A percentile compares a stretch with the other conserved stretches of the same genome.
Evolutionary conservation across 2,329 filamentous ascomycete genomes (phyloP).

Genomic region (Zarea fungicola): DNA sequence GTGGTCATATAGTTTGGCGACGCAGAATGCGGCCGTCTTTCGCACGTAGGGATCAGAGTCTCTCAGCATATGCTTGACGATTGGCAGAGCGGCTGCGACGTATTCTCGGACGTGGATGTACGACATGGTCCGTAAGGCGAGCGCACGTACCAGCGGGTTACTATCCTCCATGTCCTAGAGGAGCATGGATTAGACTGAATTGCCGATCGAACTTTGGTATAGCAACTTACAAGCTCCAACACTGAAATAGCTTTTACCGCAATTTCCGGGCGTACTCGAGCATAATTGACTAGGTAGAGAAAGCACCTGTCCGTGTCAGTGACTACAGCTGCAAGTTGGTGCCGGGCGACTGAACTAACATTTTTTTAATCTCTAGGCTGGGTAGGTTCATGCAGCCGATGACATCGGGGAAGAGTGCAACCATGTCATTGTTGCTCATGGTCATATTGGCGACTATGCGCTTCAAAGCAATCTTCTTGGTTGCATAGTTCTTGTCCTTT

Average conservation of each 20-base stretch:
- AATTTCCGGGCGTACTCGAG: slow-evolving; percentile 87
- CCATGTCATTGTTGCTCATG: slow-evolving; percentile 99
- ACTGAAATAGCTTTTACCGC: slow-evolving; percentile 89
- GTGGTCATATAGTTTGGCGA: slow-evolving; percentile 97
- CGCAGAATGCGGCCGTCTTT: slow-evolving; percentile 93
- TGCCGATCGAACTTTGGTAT: too few species aligned
- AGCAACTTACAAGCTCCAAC: slow-evolving; percentile 63
- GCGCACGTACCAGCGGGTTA: slow-evolving; percentile 86
- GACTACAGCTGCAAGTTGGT: neutral
- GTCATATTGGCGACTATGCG: slow-evolving; percentile 99
- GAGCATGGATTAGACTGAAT: slow-evolving; percentile 14
- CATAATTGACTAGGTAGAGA: slow-evolving; percentile 94
- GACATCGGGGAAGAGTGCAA: slow-evolving; percentile 91
- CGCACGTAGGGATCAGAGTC: slow-evolving; percentile 93
- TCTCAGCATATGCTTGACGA: slow-evolving; percentile 75
- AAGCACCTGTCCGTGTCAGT: slow-evolving; percentile 70
- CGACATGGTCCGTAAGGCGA: slow-evolving; percentile 91
- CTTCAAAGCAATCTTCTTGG: slow-evolving; percentile 97
- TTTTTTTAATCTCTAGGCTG: slow-evolving; percentile 98
- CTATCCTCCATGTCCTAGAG: slow-evolving; percentile 85
- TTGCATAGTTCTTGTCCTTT: slow-evolving; percentile 94
- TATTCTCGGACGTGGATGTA: slow-evolving; percentile 97
- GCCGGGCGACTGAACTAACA: slow-evolving; percentile 60
- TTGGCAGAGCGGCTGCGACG: slow-evolving; percentile 80
- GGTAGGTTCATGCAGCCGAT: slow-evolving; percentile 93